Evolutionary conservation across 2,329 filamentous ascomycete species (phyloP).

Genomic region (Graphilbum ipis-grandicollis): DNA sequence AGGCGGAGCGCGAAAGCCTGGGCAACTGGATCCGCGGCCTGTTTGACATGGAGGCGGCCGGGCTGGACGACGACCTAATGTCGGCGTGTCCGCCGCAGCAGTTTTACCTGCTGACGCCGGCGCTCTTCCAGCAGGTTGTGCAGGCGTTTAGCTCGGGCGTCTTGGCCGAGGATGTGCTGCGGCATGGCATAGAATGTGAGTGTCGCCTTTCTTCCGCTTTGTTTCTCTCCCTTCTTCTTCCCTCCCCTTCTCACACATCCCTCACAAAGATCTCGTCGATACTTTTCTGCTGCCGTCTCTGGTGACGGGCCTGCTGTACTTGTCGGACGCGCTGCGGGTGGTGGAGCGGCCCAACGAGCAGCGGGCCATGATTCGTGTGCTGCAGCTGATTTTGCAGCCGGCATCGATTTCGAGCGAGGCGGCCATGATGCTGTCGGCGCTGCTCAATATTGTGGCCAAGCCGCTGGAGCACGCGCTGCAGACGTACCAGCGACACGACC

Average conservation of each 20-base stretch:
- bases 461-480: conserved; percentile 51
- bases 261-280: conserved; percentile 43
- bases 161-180: conserved; percentile 52
- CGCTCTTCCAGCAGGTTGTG: conserved; percentile 59
- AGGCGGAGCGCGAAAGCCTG: conserved; percentile 47
- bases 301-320: conserved; percentile 54
- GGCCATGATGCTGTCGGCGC: conserved; percentile 49
- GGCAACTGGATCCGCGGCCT: conserved; percentile 62
- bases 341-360: conserved; percentile 45
- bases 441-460: conserved; percentile 54
- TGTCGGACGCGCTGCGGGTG: conserved; percentile 51
- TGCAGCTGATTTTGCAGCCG: conserved; percentile 56
- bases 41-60: conserved; percentile 56
- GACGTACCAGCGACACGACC: conserved; percentile 47
- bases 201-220: too few relatives aligned
- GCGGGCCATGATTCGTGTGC: conserved; percentile 50
- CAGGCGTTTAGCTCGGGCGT: conserved; percentile 48
- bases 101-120: conserved; percentile 64
- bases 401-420: conserved; percentile 56
- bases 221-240: too few relatives aligned
- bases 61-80: conserved; percentile 65
- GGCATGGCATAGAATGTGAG: conserved; percentile 51
- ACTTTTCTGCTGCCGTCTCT: conserved; percentile 67
- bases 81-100: conserved; percentile 67
- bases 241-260: neutral